Base-by-base conservation (phyloP, 2,329 filamentous ascomycete species). In the Eurotiales sp. region DNA sequence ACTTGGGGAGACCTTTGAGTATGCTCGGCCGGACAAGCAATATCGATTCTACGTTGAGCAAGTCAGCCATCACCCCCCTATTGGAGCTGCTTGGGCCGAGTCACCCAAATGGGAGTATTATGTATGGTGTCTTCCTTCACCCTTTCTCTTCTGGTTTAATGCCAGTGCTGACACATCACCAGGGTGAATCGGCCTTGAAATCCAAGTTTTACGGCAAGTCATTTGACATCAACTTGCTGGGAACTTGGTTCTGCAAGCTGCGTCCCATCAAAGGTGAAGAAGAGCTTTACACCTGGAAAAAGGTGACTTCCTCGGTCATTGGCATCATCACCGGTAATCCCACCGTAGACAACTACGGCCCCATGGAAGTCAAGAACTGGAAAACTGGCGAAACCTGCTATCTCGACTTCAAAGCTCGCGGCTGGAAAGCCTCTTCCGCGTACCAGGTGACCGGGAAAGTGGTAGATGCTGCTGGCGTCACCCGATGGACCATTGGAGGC, bases 11-110 rank as follows among this genome's bases (percentile, higher is more conserved):
- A 99, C 93, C 0, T 99, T 95, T 61, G 93, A 99, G 68, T 97
- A 99, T 64, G 91, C 87, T 30, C 80, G 93, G 51, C 92, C 93
- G 0, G 93, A 99, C 73, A 96, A 96, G 70, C 91, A 92, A 53
- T 99, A 96, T 74, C 89, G 93, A 58, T 97, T 97, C 79, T 95
- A 97, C 73, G 90, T 96, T 55, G 93, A 99, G 71, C 93, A 99
- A 75, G 92, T 99, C 62, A 95, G 90, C 72, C 93, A 99, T 68
- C 93, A 99, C 71, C 93, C 93, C 25, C 93, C 93, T 0, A 81
- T 99, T 61, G 91, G 93, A 58, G 93, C 95, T 15, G 91, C 90
- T 0, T 93, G 87, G 78, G 92, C 92, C 8, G 93, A 99, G 70
- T 87, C 89, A 4, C 83, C 91, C 12, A 89, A 87, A 61, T 99